These are phyloP conservation scores for Claviceps humidiphila DNA, from an alignment of 2,329 filamentous ascomycete species.

Conservation along the genomic window DNA sequence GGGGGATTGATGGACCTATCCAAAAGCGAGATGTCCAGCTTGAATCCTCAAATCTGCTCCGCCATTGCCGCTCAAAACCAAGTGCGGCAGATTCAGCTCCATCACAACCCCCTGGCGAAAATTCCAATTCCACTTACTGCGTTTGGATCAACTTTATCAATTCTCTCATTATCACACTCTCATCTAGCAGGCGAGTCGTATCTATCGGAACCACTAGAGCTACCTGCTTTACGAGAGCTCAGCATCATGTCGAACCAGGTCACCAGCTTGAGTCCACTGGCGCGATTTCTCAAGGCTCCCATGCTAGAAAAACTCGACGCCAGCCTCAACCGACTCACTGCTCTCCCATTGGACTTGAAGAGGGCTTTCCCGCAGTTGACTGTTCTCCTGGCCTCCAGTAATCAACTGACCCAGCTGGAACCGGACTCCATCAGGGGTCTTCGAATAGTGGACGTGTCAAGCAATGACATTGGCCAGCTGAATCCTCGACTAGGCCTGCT, in stretches of 20 bases:
- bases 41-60: constrained; percentile 44
- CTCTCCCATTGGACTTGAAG: constrained; percentile 50
- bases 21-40: constrained; percentile 46
- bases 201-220: constrained; percentile 50
- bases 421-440: constrained; percentile 64
- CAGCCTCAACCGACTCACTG: constrained; percentile 66
- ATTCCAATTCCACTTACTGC: constrained; percentile 61
- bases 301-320: constrained; percentile 65
- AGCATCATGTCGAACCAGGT: constrained; percentile 65
- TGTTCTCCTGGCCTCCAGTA: constrained; percentile 64
- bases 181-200: constrained; percentile 52
- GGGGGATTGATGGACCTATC: constrained; percentile 60
- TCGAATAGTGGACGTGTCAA: constrained; percentile 62
- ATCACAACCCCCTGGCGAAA: constrained; percentile 60
- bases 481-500: constrained; percentile 72
- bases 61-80: constrained; percentile 39
- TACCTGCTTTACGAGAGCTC: constrained; percentile 65
- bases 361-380: constrained; percentile 55
- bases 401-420: constrained; percentile 60
- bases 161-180: constrained; percentile 65
- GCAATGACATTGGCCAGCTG: constrained; percentile 74
- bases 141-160: constrained; percentile 56
- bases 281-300: constrained; percentile 57
- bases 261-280: constrained; percentile 53
- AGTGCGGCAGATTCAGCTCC: constrained; percentile 49